These are phyloP conservation scores for Apiospora marii DNA, from an alignment of 2,329 filamentous ascomycete genomes.

Conservation along the genomic window DNA sequence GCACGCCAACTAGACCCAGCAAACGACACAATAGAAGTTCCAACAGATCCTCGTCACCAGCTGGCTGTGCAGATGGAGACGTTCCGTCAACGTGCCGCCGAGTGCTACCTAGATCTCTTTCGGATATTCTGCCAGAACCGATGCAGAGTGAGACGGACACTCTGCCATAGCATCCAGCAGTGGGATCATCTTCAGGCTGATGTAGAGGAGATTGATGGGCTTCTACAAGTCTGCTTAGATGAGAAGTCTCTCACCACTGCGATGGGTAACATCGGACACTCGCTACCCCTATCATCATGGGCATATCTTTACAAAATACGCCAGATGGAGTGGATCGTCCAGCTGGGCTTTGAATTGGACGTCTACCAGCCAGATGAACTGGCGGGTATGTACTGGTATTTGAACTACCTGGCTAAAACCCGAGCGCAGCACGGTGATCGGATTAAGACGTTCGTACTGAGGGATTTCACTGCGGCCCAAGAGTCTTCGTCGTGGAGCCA, in stretches of 20 bases:
- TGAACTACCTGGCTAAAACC: slow-evolving; percentile 76
- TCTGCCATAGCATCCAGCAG: slow-evolving; percentile 82
- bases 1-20: slow-evolving; percentile 74
- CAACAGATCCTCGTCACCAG: slow-evolving; percentile 76
- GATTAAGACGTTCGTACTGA: slow-evolving; percentile 71
- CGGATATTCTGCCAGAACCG: slow-evolving; percentile 89
- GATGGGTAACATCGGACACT: slow-evolving; percentile 55
- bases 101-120: slow-evolving; percentile 84
- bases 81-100: slow-evolving; percentile 66
- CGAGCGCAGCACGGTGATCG: slow-evolving; percentile 74
- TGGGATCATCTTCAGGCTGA: slow-evolving; percentile 87
- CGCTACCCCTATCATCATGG: slow-evolving; percentile 86
- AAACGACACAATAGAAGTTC: slow-evolving; percentile 80
- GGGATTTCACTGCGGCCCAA: slow-evolving; percentile 45
- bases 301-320: slow-evolving; percentile 88
- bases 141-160: slow-evolving; percentile 86
- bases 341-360: slow-evolving; percentile 93
- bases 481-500: slow-evolving; percentile 36
- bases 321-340: slow-evolving; percentile 85
- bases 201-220: slow-evolving; percentile 77
- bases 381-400: slow-evolving; percentile 89
- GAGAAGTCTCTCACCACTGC: slow-evolving; percentile 64
- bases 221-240: slow-evolving; percentile 66
- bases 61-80: slow-evolving; percentile 78
- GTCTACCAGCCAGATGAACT: slow-evolving; percentile 89